Evolutionary conservation across 208 protist species (phyloP), one percentile per base, ranked within the genome.

Genomic region (Trypanosoma boissoni): DNA sequence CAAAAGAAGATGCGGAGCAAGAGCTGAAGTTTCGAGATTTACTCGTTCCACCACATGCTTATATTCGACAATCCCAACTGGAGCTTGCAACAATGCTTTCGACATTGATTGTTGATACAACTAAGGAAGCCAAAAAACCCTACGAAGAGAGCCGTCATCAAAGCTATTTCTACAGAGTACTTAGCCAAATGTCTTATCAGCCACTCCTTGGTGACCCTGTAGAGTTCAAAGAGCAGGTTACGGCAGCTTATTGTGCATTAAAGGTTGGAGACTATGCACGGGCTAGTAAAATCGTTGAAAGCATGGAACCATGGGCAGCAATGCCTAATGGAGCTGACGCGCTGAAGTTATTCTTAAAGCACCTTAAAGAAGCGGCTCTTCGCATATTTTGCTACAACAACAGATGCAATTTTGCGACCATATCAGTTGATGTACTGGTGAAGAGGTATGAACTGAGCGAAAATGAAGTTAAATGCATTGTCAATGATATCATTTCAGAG

Each of bases 51-150:
- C 57, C 76, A 29, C 77, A 92, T 58, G 32, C 65, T 23, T 64
- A 68, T 43, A 89, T 95, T 60, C 80, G 75, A 3, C 66, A 78
- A 16, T 54, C 72, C 28, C 82, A 89, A 42, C 61, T 92, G 26
- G 83, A 95, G 53, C 64, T 91, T 39, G 88, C 81, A 5, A 70
- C 76, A 10, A 76, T 95, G 55, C 81, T 95, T 43, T 88, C 82
- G 24, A 83, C 82, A 12, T 74, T 95, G 10, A 54, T 89, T 26
- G 70, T 89, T 23, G 83, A 88, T 61, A 82, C 84, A 24, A 61
- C 75, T 32, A 74, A 76, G 34, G 84, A 95, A 54, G 83, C 85
- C 29, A 78, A 86, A 58, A 91, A 83, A 31, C 88, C 88, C 37
- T 91, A 91, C 63, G 83, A 92, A 57, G 66, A 61, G 18, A 88